Base-by-base conservation (phyloP, 169 alveolate species). In the Eimeria falciformis region DNA sequence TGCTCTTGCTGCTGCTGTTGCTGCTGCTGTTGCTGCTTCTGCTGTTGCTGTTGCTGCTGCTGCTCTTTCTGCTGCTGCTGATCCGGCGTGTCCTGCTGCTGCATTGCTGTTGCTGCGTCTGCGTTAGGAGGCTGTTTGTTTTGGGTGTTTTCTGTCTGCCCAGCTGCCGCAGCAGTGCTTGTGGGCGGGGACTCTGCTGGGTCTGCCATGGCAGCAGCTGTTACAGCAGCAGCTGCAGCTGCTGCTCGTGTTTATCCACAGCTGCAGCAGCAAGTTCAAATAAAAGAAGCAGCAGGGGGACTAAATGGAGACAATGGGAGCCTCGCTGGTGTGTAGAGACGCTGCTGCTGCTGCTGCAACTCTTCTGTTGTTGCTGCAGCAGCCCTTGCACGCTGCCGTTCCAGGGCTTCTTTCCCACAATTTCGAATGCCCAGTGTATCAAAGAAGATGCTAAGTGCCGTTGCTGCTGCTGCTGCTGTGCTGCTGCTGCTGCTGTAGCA, bases 181-280 rank as follows among this genome's bases (percentile, higher is more conserved):
- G 37, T 27, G n/a, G n/a, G 83, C 25, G 56, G 83, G 83, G 83
- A 27, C 83, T 37, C 29, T 18, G 21, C 50, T 33, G 83, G 23
- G 17, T 37, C 56, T 5, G 83, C 9, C 83, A 71, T 71, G 23
- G 27, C 4, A 5, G 56, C 83, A 37, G 37, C n/a, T n/a, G n/a
- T n/a, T n/a, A n/a, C n/a, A n/a, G n/a, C 83, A 43, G 83, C 53
- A 4, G 83, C 56, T 11, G 53, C 83, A 37, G 56, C 56, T 71
- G 58, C 82, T 71, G 82, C 50, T 62, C 37, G 12, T 62, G 73
- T 9, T 62, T 12, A 62, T 3, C 11, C 62, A 50, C 62, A 50
- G 18, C 23, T 50, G 62, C 62, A 50, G 62, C 58, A 50, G 21
- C 7, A 50, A 50, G 1, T 50, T 12, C 62, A 50, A 12, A 12